Conservation (phyloP, 1,284 basidiomycete species). For the Rhizoctonia solani region DNA sequence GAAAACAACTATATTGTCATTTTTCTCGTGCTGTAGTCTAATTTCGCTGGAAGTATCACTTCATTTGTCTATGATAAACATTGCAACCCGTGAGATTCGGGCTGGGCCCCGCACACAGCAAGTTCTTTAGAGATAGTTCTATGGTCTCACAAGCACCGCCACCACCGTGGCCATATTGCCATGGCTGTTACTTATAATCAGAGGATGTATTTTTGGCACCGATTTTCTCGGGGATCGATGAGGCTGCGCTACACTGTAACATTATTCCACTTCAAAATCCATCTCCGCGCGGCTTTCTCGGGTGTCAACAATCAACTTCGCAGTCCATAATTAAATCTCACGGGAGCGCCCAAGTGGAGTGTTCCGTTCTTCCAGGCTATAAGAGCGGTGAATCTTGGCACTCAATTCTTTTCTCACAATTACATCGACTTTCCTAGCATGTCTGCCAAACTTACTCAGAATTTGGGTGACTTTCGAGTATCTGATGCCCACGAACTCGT, state of each 20-base stretch:
- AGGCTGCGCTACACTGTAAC: background rate
- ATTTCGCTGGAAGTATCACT: conserved; percentile 20
- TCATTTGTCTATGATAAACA: conserved; percentile 17
- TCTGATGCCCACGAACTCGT: too few species aligned
- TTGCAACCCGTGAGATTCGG: background rate
- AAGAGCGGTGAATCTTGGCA: too few species aligned
- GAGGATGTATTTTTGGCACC: conserved; percentile 17
- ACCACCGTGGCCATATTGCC: background rate
- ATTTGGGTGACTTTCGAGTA: too few species aligned
- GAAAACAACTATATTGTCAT: background rate
- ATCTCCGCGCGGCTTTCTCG: background rate
- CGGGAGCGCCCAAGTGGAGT: too few species aligned
- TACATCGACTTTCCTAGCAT: too few species aligned
- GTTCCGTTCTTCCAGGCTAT: too few species aligned
- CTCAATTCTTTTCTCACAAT: too few species aligned
- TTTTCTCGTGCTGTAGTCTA: conserved; percentile 4
- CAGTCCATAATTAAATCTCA: too few species aligned
- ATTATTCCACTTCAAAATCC: background rate
- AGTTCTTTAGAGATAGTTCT: background rate
- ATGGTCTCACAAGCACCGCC: background rate
- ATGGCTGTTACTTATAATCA: background rate
- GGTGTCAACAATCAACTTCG: too few species aligned
- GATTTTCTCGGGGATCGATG: background rate
- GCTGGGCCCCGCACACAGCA: too few species aligned
- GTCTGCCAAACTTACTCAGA: too few species aligned